Conservation (phyloP, 495 filamentous ascomycete species). For the Tuber brumale region DNA sequence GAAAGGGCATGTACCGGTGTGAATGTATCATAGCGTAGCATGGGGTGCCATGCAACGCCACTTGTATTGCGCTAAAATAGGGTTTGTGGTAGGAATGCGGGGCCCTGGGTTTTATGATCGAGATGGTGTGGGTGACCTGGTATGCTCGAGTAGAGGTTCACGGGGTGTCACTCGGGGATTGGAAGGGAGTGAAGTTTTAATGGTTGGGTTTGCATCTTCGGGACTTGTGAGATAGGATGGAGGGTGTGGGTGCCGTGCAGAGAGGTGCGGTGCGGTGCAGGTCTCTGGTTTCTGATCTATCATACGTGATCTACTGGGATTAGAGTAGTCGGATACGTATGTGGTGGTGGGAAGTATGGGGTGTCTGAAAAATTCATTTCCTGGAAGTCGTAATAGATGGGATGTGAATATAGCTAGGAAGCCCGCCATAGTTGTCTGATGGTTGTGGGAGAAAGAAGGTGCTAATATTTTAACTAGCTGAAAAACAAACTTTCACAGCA, state of each 20-base stretch:
- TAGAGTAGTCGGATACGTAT: neutral
- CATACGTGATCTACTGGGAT: neutral
- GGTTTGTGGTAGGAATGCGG: neutral
- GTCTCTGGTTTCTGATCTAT: neutral
- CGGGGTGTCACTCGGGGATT: neutral
- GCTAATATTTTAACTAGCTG: neutral
- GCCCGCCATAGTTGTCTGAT: neutral
- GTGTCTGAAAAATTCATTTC: neutral
- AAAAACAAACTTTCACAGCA: neutral
- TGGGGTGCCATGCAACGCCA: neutral
- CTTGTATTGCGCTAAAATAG: neutral
- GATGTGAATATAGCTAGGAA: neutral
- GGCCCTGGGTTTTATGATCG: neutral
- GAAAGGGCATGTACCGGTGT: no score
- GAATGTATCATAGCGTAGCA: neutral
- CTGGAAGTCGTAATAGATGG: neutral
- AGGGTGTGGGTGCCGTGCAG: neutral
- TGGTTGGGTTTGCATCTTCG: neutral
- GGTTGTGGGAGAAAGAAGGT: neutral
- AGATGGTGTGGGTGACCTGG: neutral
- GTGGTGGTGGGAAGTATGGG: neutral
- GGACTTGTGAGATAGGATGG: neutral
- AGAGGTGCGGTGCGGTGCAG: neutral
- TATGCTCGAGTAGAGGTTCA: neutral
- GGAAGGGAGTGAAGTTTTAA: neutral